Evolutionary conservation across 2,329 filamentous ascomycete species (phyloP).

Genomic region (Hypoxylon sp.): DNA sequence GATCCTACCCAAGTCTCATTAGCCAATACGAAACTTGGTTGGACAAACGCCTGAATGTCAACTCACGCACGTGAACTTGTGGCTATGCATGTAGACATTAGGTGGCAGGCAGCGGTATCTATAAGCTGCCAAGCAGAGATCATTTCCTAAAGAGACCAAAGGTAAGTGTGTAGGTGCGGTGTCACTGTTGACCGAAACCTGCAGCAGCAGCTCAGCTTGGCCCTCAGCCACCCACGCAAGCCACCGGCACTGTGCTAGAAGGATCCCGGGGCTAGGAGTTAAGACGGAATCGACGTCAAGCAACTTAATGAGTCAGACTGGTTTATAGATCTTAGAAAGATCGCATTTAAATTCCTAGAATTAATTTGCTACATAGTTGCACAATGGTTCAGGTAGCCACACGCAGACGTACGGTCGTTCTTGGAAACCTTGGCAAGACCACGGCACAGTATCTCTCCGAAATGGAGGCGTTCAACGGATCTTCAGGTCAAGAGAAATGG

Average conservation of each 20-base stretch:
- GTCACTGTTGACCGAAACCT: constrained; percentile 8
- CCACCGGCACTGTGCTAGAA: background rate
- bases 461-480: background rate
- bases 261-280: background rate
- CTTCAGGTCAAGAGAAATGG: background rate
- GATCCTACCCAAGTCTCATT: background rate
- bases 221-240: background rate
- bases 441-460: background rate
- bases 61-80: background rate
- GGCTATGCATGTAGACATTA: background rate
- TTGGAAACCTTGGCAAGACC: background rate
- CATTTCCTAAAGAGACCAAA: background rate
- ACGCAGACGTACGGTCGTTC: background rate
- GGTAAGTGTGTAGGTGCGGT: background rate
- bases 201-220: constrained; percentile 8
- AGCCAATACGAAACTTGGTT: background rate
- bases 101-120: background rate
- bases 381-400: background rate
- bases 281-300: background rate
- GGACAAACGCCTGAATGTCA: background rate
- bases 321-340: background rate
- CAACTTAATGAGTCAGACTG: background rate
- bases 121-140: constrained; percentile 22
- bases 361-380: background rate
- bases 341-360: constrained; percentile 3